Conservation (phyloP, 192 early-diverging fungal genomes). For the Chytriomyces confervae region DNA sequence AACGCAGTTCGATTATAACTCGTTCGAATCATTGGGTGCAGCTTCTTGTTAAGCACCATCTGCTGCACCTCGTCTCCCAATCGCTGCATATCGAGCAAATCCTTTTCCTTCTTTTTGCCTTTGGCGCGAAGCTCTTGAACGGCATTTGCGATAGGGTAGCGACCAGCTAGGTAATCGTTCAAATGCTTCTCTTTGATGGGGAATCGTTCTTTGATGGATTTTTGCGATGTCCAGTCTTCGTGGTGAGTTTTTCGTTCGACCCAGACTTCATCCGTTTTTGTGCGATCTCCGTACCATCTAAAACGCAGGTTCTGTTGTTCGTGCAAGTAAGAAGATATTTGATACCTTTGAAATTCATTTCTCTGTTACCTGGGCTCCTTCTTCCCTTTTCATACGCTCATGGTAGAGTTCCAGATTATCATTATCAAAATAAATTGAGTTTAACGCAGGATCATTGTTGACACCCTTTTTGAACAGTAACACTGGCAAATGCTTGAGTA, state of each 20-base stretch:
- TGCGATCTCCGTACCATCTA: constrained; percentile 89
- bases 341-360: too few species aligned
- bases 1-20: constrained; percentile 95
- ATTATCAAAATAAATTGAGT: constrained; percentile 91
- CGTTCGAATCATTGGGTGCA: constrained; percentile 75
- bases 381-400: constrained; percentile 80
- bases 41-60: constrained; percentile 65
- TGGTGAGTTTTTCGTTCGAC: constrained; percentile 97
- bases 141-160: constrained; percentile 70
- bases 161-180: constrained; percentile 77
- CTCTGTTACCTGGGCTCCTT: constrained; percentile 75
- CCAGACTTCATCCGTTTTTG: constrained; percentile 78
- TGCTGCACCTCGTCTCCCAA: constrained; percentile 76
- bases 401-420: constrained; percentile 79
- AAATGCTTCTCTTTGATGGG: constrained; percentile 88
- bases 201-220: constrained; percentile 83
- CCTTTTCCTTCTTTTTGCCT: constrained; percentile 55
- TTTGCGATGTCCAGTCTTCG: constrained; percentile 87
- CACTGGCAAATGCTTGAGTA: constrained; percentile 88
- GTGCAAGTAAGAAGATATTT: too few species aligned
- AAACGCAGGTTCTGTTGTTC: constrained; percentile 66
- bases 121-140: constrained; percentile 76
- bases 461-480: constrained; percentile 83
- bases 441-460: constrained; percentile 78
- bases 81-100: constrained; percentile 73